A percentile compares a stretch with the other conserved stretches of the same genome.
Evolutionary conservation across 306 rosid species (phyloP).

Genomic region (Arachis stenosperma): DNA sequence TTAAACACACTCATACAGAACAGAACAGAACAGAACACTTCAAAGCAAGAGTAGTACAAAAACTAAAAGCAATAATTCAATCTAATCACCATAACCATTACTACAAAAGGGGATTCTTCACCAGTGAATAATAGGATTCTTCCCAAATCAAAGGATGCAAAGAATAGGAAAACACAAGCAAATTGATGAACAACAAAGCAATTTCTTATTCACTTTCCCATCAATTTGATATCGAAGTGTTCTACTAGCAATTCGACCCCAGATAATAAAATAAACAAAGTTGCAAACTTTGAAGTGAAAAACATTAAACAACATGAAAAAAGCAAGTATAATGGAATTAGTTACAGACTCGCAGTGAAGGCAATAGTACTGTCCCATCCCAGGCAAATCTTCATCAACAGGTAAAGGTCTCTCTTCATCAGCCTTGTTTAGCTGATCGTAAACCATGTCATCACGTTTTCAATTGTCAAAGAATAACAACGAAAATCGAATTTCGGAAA

Average conservation of each 20-base stretch:
- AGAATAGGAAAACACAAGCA: not conserved
- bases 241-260: constrained; percentile 6
- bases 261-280: not conserved
- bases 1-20: not conserved
- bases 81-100: not conserved
- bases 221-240: not conserved
- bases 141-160: not conserved
- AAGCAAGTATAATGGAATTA: not conserved
- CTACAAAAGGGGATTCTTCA: not conserved
- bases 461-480: constrained; percentile 58
- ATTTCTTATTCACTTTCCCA: not conserved
- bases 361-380: constrained; percentile 94
- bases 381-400: constrained; percentile 87
- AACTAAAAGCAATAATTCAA: constrained; percentile 25
- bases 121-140: not conserved
- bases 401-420: constrained; percentile 61
- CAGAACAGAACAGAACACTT: constrained; percentile 8
- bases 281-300: not conserved
- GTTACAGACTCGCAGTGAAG: constrained; percentile 82
- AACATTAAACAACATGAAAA: not conserved
- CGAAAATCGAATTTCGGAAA: not conserved
- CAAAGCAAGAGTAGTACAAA: constrained; percentile 24
- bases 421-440: constrained; percentile 56
- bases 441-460: constrained; percentile 85
- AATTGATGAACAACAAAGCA: not conserved